Percentiles rank a stretch among this genome's conserved stretches.
Evolutionary conservation across 768 basidiomycete species (phyloP).

Genomic region (Boletellus sp.): DNA sequence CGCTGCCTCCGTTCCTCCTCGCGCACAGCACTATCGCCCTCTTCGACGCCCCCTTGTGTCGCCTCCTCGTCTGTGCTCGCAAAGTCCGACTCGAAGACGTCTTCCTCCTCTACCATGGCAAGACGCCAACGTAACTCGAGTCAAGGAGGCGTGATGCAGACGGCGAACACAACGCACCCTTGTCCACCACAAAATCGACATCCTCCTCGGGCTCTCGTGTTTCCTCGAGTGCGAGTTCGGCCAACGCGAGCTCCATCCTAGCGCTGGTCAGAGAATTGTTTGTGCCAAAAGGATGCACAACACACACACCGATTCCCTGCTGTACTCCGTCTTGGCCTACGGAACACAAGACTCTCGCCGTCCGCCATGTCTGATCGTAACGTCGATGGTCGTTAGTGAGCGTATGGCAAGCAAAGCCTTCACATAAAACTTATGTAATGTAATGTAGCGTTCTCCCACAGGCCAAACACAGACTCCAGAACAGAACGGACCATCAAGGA

Average conservation of each 20-base stretch:
- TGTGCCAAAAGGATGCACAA: background rate
- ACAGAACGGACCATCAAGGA: background rate
- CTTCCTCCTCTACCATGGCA: slow-evolving; percentile 64
- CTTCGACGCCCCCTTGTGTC: slow-evolving; percentile 49
- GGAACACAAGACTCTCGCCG: slow-evolving; percentile 21
- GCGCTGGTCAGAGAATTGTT: slow-evolving; percentile 2
- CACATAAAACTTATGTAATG: too few species aligned
- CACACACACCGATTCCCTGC: slow-evolving; percentile 68
- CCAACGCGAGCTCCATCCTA: slow-evolving; percentile 77
- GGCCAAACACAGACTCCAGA: too few species aligned
- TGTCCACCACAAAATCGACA: slow-evolving; percentile 62
- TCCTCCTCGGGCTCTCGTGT: slow-evolving; percentile 68
- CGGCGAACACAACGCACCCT: slow-evolving; percentile 39
- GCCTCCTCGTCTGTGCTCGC: slow-evolving; percentile 75
- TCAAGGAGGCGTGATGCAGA: background rate
- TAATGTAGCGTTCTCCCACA: too few species aligned
- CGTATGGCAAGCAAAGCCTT: background rate
- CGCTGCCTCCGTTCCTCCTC: slow-evolving; percentile 57
- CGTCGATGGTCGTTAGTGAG: background rate
- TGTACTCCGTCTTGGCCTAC: slow-evolving; percentile 66
- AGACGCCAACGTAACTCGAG: background rate
- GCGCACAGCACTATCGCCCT: slow-evolving; percentile 51
- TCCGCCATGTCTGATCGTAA: slow-evolving; percentile 13
- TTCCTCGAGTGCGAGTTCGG: slow-evolving; percentile 46
- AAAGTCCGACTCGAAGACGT: slow-evolving; percentile 80